Base-by-base conservation (phyloP, 306 rosid species). In the Trichosanthes cucumerina region DNA sequence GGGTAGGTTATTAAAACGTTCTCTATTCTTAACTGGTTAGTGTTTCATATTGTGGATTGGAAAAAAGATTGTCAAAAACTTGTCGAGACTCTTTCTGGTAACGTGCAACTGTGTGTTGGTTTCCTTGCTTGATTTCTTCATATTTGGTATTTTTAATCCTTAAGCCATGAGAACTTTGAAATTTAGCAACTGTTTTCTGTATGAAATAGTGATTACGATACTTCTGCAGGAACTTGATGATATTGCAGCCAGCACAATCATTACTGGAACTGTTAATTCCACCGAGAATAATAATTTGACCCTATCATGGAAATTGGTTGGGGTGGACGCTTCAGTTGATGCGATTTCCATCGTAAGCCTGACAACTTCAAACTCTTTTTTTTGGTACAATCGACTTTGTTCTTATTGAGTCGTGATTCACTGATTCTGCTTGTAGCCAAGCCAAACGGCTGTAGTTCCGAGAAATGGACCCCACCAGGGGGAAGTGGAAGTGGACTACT, bases 401-500 rank as follows among this genome's bases (percentile, higher is more conserved):
- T 14, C n/a, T 75, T 23, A 26, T 23, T 39, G 59, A 46, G 26
- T 21, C 57, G 38, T 34, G 6, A 69, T 50, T 50, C 7, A 50
- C 56, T 50, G 21, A 16, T 78, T 78, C 64, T 18, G 18, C 59
- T 47, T 70, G 78, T 81, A 87, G 88, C 82, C 38, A 80, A 89
- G 87, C 76, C 86, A 80, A 81, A 78, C 78, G 18, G 81, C 80
- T 81, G 63, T 78, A 78, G 83, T 84, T 80, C 88, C 78, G 8
- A 76, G 62, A 86, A 86, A 88, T 69, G 91, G 83, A 86, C 56
- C 82, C 53, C 77, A 80, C 38, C 79, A 73, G 83, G 70, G 44
- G 58, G 84, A 82, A 83, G 85, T 60, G 58, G 84, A 82, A 83
- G 85, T 60, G 81, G 84, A 76, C 16, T 63, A 60, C 28, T 81